Evolutionary conservation across 2,329 filamentous ascomycete genomes (phyloP), one percentile per base, ranked within the genome.

Genomic region (Rhynchosporium secalis): DNA sequence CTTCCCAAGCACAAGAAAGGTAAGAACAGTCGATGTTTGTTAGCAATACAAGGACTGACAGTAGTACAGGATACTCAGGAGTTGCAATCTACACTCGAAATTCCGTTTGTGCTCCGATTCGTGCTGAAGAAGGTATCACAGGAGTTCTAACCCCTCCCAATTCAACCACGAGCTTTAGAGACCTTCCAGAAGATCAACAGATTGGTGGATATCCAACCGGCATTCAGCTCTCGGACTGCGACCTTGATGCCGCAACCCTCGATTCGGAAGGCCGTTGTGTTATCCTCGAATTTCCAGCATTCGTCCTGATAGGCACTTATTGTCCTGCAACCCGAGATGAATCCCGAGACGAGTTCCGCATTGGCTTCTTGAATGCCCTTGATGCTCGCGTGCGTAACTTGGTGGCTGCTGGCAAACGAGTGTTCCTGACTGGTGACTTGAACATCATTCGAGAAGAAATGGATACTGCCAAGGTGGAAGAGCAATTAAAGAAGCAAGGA

Each of bases 11-110:
- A 96, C 73, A 98, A 98, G 76, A 98, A 97, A 80, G 94, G 92
- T 89, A 77, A 36, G 43, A 29, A 9, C 15, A 41, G 9, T 10
- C n/a, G 31, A 40, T 45, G 1, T 20, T 20, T 29, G 10, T 33
- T 20, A 20, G 9, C 2, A 5, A 20, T 10, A 46, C 26, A 40
- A 12, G 20, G 45, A 48, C 47, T 63, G 38, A 64, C 26, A 56
- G 51, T 48, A 36, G 20, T 52, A 10, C 59, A 96, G 92, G 95
- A 29, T 99, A 98, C 74, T 96, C 94, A 31, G 95, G 95, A 1
- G 94, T 99, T 1, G 95, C 89, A 3, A 92, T 99, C 41, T 99
- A 97, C 77, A 97, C 93, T 0, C 86, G 92, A n/a, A 95, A 90
- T 73, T 83, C 89, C 3, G 88, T 85, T 41, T 98, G 95, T 75